phyloP scores from a whole-genome alignment of 129 eudicot species.

The Solidago caesia region DNA sequence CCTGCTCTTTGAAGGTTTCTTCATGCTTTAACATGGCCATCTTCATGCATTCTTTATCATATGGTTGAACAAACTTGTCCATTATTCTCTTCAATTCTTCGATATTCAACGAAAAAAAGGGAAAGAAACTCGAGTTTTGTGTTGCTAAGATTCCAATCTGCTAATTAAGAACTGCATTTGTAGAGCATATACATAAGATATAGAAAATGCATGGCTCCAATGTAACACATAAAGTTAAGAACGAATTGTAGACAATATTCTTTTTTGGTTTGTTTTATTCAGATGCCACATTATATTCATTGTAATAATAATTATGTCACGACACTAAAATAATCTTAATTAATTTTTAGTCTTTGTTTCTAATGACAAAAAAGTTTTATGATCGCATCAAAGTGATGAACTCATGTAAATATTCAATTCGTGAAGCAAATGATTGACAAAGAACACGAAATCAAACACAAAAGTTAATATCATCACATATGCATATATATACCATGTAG shows the following conservation, averaged over 20 bases:
- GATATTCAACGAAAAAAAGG: conserved; percentile 1
- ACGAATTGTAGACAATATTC: conserved; percentile 43
- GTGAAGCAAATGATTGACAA: conserved; percentile 13
- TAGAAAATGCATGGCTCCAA: conserved; percentile 36
- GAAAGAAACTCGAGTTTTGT: conserved; percentile 13
- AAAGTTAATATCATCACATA: conserved; percentile 15
- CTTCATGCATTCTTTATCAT: conserved; percentile 87
- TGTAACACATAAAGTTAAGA: conserved; percentile 30
- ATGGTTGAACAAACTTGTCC: conserved; percentile 67
- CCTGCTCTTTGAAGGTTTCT: conserved; percentile 90
- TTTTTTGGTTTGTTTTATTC: conserved; percentile 30
- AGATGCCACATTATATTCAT: conserved; percentile 25
- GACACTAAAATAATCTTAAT: conserved; percentile 52
- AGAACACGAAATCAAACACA: conserved; percentile 16
- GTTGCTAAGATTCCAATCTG: conserved; percentile 22
- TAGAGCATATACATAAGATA: conserved; percentile 20
- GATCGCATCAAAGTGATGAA: conserved; percentile 16
- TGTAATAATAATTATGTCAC: conserved; percentile 27
- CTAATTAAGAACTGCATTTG: conserved; percentile 30
- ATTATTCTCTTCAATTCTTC: conserved; percentile 25
- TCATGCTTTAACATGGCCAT: conserved; percentile 98
- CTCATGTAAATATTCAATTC: conserved; percentile 6
- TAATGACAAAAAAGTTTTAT: neutral
- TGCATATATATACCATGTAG: no score
- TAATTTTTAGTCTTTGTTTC: conserved; percentile 15